These are phyloP conservation scores for Backusella westeae DNA, from an alignment of 192 early-diverging fungal genomes.

Conservation along the genomic window DNA sequence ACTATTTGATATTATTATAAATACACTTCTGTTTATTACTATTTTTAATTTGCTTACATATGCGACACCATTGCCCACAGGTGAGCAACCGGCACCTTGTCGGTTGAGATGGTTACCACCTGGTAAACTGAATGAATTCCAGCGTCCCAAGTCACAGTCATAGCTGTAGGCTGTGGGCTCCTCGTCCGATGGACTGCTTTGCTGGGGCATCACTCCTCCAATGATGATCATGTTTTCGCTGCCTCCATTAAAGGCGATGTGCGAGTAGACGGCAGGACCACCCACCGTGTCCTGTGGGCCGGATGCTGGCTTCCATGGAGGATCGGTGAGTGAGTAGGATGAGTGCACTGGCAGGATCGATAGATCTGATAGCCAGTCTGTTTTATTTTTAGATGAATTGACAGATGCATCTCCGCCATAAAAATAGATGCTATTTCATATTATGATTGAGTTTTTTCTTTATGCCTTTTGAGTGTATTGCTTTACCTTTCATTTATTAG, in stretches of 20 bases:
- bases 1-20: background rate
- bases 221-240: slow-evolving; percentile 25
- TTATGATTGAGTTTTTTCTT: background rate
- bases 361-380: slow-evolving; percentile 32
- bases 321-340: slow-evolving; percentile 17
- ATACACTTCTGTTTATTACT: background rate
- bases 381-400: slow-evolving; percentile 12
- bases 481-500: slow-evolving; percentile 21
- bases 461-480: background rate
- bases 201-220: slow-evolving; percentile 18
- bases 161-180: slow-evolving; percentile 19
- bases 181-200: background rate
- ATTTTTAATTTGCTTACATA: slow-evolving; percentile 21
- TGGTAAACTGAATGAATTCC: slow-evolving; percentile 27
- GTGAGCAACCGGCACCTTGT: slow-evolving; percentile 23
- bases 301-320: slow-evolving; percentile 25
- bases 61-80: slow-evolving; percentile 16
- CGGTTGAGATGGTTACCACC: slow-evolving; percentile 13
- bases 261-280: slow-evolving; percentile 30
- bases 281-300: slow-evolving; percentile 26
- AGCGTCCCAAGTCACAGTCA: slow-evolving; percentile 19
- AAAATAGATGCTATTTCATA: slow-evolving; percentile 23
- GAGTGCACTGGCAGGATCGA: slow-evolving; percentile 19
- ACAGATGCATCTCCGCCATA: slow-evolving; percentile 32
- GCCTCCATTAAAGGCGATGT: slow-evolving; percentile 23